Conservation (phyloP, 306 rosid species). For the Prunus dulcis region DNA sequence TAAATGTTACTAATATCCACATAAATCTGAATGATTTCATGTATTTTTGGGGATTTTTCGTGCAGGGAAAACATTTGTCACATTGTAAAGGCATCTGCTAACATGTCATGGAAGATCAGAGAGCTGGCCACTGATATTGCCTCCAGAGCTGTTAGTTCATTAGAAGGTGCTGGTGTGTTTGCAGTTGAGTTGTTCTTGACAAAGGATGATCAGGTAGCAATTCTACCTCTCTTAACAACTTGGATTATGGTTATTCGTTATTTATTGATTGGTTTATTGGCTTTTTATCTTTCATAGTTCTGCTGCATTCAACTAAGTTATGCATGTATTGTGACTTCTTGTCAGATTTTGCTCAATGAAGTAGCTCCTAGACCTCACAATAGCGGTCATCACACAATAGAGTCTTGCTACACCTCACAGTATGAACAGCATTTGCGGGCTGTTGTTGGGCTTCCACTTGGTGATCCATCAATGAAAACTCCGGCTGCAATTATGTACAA, state of each 20-base stretch:
- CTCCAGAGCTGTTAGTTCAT: slow-evolving; percentile 69
- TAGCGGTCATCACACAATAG: slow-evolving; percentile 97
- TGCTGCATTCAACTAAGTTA: slow-evolving; percentile 16
- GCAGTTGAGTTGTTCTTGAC: slow-evolving; percentile 93
- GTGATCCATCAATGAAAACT: slow-evolving; percentile 87
- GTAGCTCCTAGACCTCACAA: slow-evolving; percentile 97
- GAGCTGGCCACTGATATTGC: slow-evolving; percentile 76
- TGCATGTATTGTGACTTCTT: background rate
- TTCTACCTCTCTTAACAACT: slow-evolving; percentile 18
- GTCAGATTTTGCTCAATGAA: slow-evolving; percentile 88
- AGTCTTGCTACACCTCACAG: slow-evolving; percentile 86
- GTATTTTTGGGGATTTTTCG: slow-evolving; percentile 20
- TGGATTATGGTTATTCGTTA: background rate
- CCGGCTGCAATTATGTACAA: slow-evolving; percentile 89
- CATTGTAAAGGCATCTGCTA: slow-evolving; percentile 83
- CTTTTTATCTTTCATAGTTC: background rate
- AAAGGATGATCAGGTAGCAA: slow-evolving; percentile 64
- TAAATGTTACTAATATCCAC: background rate
- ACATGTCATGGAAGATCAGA: slow-evolving; percentile 60
- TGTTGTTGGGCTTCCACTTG: slow-evolving; percentile 95
- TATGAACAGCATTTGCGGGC: slow-evolving; percentile 91
- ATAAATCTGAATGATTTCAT: slow-evolving; percentile 18
- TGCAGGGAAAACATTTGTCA: slow-evolving; percentile 88
- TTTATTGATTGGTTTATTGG: background rate
- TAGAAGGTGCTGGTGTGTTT: slow-evolving; percentile 95